Percentiles rank a stretch among this genome's conserved stretches.
These are phyloP conservation scores for Podila epicladia DNA, from an alignment of 192 early-diverging fungal species.

Conservation along the genomic window DNA sequence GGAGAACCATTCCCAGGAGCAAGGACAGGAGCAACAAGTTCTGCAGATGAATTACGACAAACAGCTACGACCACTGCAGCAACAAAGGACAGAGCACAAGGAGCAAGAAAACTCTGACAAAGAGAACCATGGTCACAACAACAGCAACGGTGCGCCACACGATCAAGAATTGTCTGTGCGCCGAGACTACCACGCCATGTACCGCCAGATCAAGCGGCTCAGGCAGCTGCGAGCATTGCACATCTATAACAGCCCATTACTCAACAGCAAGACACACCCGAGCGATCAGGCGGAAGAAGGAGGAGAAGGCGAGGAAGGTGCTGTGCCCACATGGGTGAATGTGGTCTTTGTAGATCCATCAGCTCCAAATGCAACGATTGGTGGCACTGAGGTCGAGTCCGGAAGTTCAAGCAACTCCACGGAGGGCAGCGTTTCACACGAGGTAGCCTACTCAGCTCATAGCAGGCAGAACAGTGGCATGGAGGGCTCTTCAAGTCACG, in stretches of 20 bases:
- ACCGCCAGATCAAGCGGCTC: conserved; percentile 25
- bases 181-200: conserved; percentile 37
- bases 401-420: neutral
- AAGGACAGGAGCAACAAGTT: neutral
- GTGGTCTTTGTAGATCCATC: neutral
- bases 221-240: conserved; percentile 10
- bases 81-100: neutral
- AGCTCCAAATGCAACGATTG: neutral
- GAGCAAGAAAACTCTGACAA: neutral
- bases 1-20: neutral
- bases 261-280: conserved; percentile 3
- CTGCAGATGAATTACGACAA: neutral
- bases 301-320: neutral
- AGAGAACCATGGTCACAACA: neutral
- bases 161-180: conserved; percentile 18
- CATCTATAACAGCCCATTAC: conserved; percentile 39
- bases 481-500: neutral
- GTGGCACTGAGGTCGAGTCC: neutral
- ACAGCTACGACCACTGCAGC: neutral
- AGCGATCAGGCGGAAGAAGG: neutral
- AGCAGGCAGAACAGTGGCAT: neutral
- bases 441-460: neutral
- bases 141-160: neutral
- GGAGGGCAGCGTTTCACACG: neutral
- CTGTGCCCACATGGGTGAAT: neutral